Evolutionary conservation across 164 flowering plant genomes (phyloP).

Genomic region (Annona cherimola): DNA sequence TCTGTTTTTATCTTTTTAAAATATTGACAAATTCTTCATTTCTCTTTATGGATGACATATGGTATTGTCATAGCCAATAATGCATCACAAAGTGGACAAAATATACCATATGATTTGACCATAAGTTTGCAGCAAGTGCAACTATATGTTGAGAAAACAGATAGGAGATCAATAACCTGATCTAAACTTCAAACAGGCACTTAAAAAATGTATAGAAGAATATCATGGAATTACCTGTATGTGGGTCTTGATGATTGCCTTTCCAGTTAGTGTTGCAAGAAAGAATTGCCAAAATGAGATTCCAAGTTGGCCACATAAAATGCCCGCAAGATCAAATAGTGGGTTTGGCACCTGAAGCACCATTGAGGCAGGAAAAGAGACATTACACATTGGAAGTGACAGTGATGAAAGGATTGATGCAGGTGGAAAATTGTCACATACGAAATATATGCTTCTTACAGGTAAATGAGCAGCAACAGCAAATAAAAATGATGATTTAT

Average conservation of each 20-base stretch:
- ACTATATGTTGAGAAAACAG: background rate
- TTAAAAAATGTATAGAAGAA: background rate
- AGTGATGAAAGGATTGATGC: background rate
- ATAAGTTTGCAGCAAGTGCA: background rate
- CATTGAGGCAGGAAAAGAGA: no score
- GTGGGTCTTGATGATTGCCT: slow-evolving; percentile 92
- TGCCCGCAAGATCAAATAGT: slow-evolving; percentile 97
- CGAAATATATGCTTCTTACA: background rate
- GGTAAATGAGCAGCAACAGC: no score
- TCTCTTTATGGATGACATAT: background rate
- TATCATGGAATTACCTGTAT: slow-evolving; percentile 57
- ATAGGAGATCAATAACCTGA: background rate
- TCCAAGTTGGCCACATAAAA: slow-evolving; percentile 99
- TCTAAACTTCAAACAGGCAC: background rate
- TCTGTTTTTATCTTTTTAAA: background rate
- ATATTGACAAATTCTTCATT: background rate
- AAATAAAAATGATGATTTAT: no score
- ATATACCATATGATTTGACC: background rate
- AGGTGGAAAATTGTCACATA: background rate
- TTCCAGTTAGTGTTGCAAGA: slow-evolving; percentile 82
- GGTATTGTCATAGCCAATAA: background rate
- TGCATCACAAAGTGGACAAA: background rate
- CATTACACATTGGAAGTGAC: background rate
- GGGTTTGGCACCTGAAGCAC: slow-evolving; percentile 90
- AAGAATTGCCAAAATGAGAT: slow-evolving; percentile 94